Evolutionary conservation across 345 rosid species (phyloP).

Genomic region (Excoecaria agallocha): DNA sequence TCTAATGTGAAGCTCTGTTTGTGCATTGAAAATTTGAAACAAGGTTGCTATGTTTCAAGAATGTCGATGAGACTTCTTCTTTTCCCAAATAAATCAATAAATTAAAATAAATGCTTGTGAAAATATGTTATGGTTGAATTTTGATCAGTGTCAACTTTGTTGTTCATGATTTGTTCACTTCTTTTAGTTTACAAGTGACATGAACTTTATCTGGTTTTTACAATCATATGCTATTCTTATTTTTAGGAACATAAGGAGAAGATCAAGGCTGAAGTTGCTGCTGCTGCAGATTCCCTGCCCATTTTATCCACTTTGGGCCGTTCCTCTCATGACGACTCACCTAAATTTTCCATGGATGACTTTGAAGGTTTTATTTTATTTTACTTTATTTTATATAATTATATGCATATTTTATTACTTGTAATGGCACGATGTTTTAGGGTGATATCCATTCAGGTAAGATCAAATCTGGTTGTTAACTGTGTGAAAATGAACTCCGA

Average conservation of each 20-base stretch:
- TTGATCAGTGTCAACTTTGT: not conserved
- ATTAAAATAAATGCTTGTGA: not conserved
- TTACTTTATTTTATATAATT: not conserved
- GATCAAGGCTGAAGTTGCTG: slow-evolving; percentile 77
- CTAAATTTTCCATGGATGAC: slow-evolving; percentile 75
- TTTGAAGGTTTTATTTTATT: slow-evolving; percentile 70
- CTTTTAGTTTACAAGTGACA: not conserved
- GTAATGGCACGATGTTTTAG: not conserved
- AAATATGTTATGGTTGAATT: not conserved
- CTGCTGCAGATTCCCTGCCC: slow-evolving; percentile 48
- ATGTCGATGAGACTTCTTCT: not conserved
- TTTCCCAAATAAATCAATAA: too few relatives aligned
- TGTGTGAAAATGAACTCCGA: not conserved
- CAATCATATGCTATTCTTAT: slow-evolving; percentile 24
- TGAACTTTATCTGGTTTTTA: not conserved
- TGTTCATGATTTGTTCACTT: not conserved
- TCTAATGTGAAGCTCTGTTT: not conserved
- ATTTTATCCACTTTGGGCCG: slow-evolving; percentile 39
- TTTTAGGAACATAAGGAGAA: slow-evolving; percentile 71
- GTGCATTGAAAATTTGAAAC: not conserved
- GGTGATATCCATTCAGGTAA: not conserved
- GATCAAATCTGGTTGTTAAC: not conserved
- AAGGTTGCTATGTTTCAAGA: not conserved
- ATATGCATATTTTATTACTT: not conserved
- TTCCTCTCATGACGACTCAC: slow-evolving; percentile 39